Conservation (phyloP, 768 basidiomycete species). For the Mycena sanguinolenta region DNA sequence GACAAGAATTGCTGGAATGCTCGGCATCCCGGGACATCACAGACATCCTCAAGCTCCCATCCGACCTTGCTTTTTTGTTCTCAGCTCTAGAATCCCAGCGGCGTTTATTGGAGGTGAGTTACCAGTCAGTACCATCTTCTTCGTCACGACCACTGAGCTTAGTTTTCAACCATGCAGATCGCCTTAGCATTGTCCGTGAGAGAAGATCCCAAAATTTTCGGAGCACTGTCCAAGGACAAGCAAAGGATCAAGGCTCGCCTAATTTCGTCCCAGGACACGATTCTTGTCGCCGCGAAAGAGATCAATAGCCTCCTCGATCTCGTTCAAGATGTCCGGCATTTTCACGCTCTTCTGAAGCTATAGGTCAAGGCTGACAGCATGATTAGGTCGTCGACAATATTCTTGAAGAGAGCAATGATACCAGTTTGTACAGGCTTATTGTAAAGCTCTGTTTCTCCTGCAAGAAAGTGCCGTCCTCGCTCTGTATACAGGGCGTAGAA, state of each 20-base stretch:
- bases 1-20: neutral
- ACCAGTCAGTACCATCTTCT: neutral
- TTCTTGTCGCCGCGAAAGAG: conserved; percentile 2
- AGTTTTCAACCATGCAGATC: neutral
- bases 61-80: neutral
- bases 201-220: neutral
- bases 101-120: conserved; percentile 13
- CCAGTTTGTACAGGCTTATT: conserved; percentile 20
- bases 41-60: neutral
- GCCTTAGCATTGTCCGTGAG: conserved; percentile 3
- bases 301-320: conserved; percentile 16
- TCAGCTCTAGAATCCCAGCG: conserved; percentile 21
- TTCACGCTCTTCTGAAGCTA: neutral
- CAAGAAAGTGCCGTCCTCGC: conserved; percentile 21
- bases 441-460: conserved; percentile 27
- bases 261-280: conserved; percentile 2
- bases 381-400: conserved; percentile 23
- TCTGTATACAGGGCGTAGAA: conserved; percentile 26
- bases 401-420: neutral
- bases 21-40: neutral
- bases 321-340: conserved; percentile 19
- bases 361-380: neutral
- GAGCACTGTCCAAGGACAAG: conserved; percentile 16
- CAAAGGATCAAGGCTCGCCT: conserved; percentile 1
- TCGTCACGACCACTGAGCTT: neutral